phyloP scores from a whole-genome alignment of 805 yeast genomes.

The Wickerhamiella kurtzmanii region DNA sequence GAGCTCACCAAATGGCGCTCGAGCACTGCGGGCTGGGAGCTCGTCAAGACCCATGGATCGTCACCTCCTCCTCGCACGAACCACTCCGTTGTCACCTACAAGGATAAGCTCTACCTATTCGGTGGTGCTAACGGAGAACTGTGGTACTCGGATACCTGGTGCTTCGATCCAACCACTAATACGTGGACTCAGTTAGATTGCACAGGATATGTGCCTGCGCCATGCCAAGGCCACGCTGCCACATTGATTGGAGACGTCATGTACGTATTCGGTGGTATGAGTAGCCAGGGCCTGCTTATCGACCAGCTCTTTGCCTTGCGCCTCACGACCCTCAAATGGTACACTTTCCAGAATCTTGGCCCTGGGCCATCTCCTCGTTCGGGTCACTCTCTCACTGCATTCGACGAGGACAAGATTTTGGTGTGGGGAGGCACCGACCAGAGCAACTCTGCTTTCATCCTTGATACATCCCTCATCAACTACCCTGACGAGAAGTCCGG shows the following conservation, averaged over 20 bases:
- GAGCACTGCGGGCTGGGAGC: slow-evolving; percentile 75
- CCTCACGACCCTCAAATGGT: slow-evolving; percentile 60
- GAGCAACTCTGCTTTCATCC: slow-evolving; percentile 46
- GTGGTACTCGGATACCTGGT: slow-evolving; percentile 64
- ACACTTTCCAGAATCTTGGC: slow-evolving; percentile 41
- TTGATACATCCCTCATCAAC: slow-evolving; percentile 41
- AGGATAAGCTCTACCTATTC: slow-evolving; percentile 67
- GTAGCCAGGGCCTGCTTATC: slow-evolving; percentile 53
- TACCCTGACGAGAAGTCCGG: slow-evolving; percentile 27
- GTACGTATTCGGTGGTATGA: slow-evolving; percentile 84
- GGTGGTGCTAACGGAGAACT: slow-evolving; percentile 80
- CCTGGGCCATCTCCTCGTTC: slow-evolving; percentile 69
- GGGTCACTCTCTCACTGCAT: slow-evolving; percentile 77
- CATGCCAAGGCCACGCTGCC: slow-evolving; percentile 86
- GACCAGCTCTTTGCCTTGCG: slow-evolving; percentile 63
- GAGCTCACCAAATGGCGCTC: slow-evolving; percentile 77
- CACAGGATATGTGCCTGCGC: slow-evolving; percentile 64
- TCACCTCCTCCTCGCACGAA: slow-evolving; percentile 56
- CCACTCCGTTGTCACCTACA: slow-evolving; percentile 75
- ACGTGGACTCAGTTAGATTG: slow-evolving; percentile 63
- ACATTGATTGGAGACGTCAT: slow-evolving; percentile 63
- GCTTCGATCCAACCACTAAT: slow-evolving; percentile 55
- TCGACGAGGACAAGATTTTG: slow-evolving; percentile 52
- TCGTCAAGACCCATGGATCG: slow-evolving; percentile 40
- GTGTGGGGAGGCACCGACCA: slow-evolving; percentile 76